Conservation (phyloP, 202 grass and related monocot genomes). For the Schoenoplectus tabernaemontani region DNA sequence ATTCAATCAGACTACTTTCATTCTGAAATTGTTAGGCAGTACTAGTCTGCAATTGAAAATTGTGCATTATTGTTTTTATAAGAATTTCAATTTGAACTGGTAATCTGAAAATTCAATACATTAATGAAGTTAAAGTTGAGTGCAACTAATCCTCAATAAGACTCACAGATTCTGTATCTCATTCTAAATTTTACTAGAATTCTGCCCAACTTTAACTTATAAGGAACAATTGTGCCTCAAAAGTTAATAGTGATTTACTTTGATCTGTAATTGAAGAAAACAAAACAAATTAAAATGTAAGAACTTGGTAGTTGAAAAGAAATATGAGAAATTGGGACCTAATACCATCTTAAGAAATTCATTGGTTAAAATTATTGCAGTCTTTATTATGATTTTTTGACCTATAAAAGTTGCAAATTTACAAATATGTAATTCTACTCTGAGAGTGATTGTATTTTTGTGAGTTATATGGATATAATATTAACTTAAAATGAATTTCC, state of each 20-base stretch:
- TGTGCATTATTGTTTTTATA: not conserved
- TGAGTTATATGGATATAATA: not conserved
- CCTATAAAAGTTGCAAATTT: not conserved
- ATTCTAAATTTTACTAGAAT: not conserved
- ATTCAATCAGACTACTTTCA: not conserved
- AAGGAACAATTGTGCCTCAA: not conserved
- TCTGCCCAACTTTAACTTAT: not conserved
- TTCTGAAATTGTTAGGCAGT: not conserved
- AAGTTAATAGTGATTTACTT: not conserved
- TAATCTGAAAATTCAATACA: not conserved
- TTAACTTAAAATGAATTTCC: conserved; percentile 21
- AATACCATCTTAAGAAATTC: too few relatives aligned
- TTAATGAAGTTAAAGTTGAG: not conserved
- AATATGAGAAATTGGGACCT: not conserved
- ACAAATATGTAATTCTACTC: not conserved
- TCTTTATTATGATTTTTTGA: not conserved
- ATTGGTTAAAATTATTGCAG: not conserved
- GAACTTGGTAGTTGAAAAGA: not conserved
- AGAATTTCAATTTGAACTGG: not conserved
- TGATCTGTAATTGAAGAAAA: not conserved
- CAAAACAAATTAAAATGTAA: not conserved
- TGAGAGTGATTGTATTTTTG: not conserved
- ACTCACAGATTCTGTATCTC: not conserved
- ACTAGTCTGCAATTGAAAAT: not conserved
- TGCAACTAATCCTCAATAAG: not conserved